phyloP scores from a whole-genome alignment of 305 asterid species.

The Petunia hybrid region DNA sequence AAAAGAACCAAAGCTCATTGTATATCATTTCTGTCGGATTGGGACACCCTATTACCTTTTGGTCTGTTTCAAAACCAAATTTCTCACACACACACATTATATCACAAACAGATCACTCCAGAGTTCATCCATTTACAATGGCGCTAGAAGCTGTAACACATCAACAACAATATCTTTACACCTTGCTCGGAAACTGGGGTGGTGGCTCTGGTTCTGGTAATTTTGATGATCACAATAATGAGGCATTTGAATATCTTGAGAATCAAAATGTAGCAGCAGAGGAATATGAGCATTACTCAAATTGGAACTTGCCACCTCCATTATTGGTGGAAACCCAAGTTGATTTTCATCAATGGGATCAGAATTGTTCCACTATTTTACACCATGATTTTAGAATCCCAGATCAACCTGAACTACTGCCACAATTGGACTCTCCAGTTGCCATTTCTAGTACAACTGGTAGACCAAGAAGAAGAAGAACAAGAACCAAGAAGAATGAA shows the following conservation, averaged over 20 bases:
- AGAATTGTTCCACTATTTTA: slow-evolving; percentile 33
- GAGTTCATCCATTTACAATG: slow-evolving; percentile 34
- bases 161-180: slow-evolving; percentile 40
- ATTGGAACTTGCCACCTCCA: slow-evolving; percentile 18
- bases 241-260: slow-evolving; percentile 22
- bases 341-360: slow-evolving; percentile 34
- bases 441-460: background rate
- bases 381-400: background rate
- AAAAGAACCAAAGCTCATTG: slow-evolving; percentile 4
- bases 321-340: slow-evolving; percentile 17
- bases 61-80: background rate
- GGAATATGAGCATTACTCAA: slow-evolving; percentile 7
- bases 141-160: slow-evolving; percentile 46
- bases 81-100: background rate
- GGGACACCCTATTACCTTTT: background rate
- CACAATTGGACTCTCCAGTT: background rate
- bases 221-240: slow-evolving; percentile 27
- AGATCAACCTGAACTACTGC: slow-evolving; percentile 18
- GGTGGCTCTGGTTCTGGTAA: slow-evolving; percentile 15
- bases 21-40: slow-evolving; percentile 21
- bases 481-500: slow-evolving; percentile 40
- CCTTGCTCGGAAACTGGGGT: slow-evolving; percentile 33
- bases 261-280: slow-evolving; percentile 6
- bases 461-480: slow-evolving; percentile 40
- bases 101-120: background rate